These are phyloP conservation scores for Aquilaria yunnanensis DNA, from an alignment of 345 rosid species.

Conservation along the genomic window DNA sequence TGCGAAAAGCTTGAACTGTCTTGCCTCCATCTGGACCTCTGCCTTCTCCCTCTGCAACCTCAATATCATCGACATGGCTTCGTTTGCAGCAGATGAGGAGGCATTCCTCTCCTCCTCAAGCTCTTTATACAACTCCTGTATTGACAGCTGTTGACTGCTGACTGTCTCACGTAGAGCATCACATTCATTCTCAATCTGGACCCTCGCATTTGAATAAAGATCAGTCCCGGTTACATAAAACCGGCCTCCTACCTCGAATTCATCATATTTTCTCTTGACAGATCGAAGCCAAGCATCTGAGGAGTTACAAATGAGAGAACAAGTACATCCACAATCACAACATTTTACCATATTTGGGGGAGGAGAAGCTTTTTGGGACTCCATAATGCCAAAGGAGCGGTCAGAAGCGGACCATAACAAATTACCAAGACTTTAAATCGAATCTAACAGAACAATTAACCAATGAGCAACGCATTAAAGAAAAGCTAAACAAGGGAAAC, in stretches of 20 bases:
- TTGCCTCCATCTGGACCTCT: conserved; percentile 84
- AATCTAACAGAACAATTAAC: not conserved
- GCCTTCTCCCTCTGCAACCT: conserved; percentile 95
- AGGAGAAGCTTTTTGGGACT: conserved; percentile 33
- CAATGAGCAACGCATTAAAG: not conserved
- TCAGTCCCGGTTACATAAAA: conserved; percentile 41
- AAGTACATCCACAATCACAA: conserved; percentile 60
- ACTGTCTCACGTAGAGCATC: conserved; percentile 59
- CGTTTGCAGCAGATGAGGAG: conserved; percentile 76
- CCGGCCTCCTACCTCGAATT: conserved; percentile 38
- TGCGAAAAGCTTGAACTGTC: conserved; percentile 69
- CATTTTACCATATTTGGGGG: conserved; percentile 34
- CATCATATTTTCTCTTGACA: conserved; percentile 64
- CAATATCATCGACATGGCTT: conserved; percentile 91
- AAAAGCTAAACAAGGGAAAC: too few species aligned
- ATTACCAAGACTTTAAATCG: too few species aligned
- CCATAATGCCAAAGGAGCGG: conserved; percentile 31
- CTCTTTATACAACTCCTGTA: conserved; percentile 53
- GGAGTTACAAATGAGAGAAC: conserved; percentile 30
- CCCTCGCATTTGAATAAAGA: conserved; percentile 40
- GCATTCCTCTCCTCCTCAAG: conserved; percentile 89
- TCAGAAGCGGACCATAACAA: not conserved
- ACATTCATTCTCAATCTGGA: conserved; percentile 66
- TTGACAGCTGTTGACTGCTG: conserved; percentile 45
- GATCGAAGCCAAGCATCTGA: conserved; percentile 52